Evolutionary conservation across 169 alveolate species (phyloP).

Genomic region (Cryptosporidium parvum): DNA sequence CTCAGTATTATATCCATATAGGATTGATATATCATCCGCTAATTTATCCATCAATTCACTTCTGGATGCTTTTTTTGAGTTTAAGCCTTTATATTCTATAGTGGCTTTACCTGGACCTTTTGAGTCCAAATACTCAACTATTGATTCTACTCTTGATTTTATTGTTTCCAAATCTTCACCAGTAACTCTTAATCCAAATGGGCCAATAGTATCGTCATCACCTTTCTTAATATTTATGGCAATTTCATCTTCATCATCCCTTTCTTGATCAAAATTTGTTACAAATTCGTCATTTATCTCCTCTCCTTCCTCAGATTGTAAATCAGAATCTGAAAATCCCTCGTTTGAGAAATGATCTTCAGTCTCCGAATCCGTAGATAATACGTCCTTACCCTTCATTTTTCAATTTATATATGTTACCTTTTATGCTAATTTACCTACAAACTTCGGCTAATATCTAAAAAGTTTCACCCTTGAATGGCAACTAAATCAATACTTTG

Average conservation of each 20-base stretch:
- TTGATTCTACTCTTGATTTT: constrained; percentile 83
- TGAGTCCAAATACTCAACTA: constrained; percentile 79
- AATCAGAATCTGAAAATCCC: constrained; percentile 52
- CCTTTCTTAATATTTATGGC: constrained; percentile 75
- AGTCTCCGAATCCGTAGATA: constrained; percentile 36
- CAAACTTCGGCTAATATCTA: neutral
- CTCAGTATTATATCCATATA: constrained; percentile 92
- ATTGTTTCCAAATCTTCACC: constrained; percentile 82
- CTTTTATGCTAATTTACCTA: neutral
- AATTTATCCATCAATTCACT: constrained; percentile 81
- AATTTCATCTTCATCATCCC: constrained; percentile 77
- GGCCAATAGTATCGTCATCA: constrained; percentile 77
- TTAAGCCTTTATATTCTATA: constrained; percentile 62
- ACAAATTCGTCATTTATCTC: constrained; percentile 73
- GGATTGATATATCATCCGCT: constrained; percentile 83
- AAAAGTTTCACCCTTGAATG: neutral
- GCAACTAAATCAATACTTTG: neutral
- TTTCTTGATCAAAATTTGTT: constrained; percentile 69
- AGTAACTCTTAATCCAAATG: constrained; percentile 84
- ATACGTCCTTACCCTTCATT: constrained; percentile 41
- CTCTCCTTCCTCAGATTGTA: constrained; percentile 65
- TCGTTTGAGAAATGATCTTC: constrained; percentile 11
- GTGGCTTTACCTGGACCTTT: constrained; percentile 70
- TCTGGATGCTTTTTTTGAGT: constrained; percentile 43
- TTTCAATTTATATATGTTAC: neutral